A percentile compares a stretch with the other conserved stretches of the same genome.
Evolutionary conservation across 257 asterid genomes (phyloP).

Genomic region (Solanum acaule): DNA sequence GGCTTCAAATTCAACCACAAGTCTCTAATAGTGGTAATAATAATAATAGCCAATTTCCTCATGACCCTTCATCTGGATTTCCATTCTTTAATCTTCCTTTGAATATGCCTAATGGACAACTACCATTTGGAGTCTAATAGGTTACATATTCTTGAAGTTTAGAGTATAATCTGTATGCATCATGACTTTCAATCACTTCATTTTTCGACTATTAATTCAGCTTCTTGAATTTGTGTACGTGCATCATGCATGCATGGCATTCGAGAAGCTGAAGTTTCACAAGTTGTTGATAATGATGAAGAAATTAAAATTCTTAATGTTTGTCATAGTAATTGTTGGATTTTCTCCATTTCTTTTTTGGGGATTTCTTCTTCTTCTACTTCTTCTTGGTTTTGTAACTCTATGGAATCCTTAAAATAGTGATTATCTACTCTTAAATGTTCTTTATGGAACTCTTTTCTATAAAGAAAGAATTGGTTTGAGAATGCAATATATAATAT

Average conservation of each 20-base stretch:
- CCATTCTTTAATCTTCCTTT: constrained; percentile 9
- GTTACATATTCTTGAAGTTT: not conserved
- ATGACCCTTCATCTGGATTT: constrained; percentile 6
- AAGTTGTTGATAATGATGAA: no score
- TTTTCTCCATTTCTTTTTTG: not conserved
- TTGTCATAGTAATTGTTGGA: not conserved
- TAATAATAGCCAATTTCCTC: not conserved
- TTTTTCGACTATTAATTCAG: not conserved
- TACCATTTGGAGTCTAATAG: constrained; percentile 3
- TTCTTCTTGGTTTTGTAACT: not conserved
- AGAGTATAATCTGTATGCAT: not conserved
- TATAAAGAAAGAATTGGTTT: not conserved
- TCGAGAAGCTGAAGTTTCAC: not conserved
- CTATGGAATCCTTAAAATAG: not conserved
- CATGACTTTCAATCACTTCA: not conserved
- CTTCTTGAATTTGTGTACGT: not conserved
- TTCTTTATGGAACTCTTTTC: not conserved
- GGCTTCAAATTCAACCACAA: not conserved
- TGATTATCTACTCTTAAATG: not conserved
- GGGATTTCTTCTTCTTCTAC: not conserved
- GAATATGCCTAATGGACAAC: constrained; percentile 8
- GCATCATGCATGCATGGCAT: not conserved
- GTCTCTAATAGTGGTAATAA: not conserved
- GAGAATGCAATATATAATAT: not conserved
- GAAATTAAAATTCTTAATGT: not conserved